phyloP scores from a whole-genome alignment of 2,329 filamentous ascomycete species.

The Trichophyton mentagrophytes region DNA sequence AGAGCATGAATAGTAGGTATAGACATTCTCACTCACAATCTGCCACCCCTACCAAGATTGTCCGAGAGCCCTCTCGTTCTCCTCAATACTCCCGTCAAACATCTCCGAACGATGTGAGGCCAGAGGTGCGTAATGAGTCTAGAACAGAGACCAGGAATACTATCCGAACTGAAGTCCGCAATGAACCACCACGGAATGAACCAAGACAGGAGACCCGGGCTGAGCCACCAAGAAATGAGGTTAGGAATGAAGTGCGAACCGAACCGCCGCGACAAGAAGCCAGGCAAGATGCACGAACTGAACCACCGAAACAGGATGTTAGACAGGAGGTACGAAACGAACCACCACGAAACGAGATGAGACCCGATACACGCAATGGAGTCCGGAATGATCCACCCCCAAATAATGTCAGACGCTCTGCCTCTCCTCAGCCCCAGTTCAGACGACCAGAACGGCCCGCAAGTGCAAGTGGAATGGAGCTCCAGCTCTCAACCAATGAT shows the following conservation, averaged over 20 bases:
- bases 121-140: slow-evolving; percentile 1
- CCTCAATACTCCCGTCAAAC: slow-evolving; percentile 30
- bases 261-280: neutral
- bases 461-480: slow-evolving; percentile 47
- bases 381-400: neutral
- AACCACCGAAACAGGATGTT: neutral
- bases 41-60: slow-evolving; percentile 18
- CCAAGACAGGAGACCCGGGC: neutral
- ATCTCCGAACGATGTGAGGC: slow-evolving; percentile 23
- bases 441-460: slow-evolving; percentile 37
- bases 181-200: neutral
- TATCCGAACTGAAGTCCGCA: neutral
- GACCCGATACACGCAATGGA: neutral
- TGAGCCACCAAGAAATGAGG: neutral
- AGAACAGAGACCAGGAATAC: neutral
- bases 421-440: slow-evolving; percentile 43
- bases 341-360: neutral
- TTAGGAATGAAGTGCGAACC: neutral
- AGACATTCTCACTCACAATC: slow-evolving; percentile 21
- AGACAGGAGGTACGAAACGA: neutral
- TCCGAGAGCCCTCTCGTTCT: slow-evolving; percentile 31
- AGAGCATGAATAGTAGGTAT: slow-evolving; percentile 29
- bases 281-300: neutral
- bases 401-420: slow-evolving; percentile 27
- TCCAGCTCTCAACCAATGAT: slow-evolving; percentile 48